Base-by-base conservation (phyloP, 768 basidiomycete species). In the Leccinum boreale region DNA sequence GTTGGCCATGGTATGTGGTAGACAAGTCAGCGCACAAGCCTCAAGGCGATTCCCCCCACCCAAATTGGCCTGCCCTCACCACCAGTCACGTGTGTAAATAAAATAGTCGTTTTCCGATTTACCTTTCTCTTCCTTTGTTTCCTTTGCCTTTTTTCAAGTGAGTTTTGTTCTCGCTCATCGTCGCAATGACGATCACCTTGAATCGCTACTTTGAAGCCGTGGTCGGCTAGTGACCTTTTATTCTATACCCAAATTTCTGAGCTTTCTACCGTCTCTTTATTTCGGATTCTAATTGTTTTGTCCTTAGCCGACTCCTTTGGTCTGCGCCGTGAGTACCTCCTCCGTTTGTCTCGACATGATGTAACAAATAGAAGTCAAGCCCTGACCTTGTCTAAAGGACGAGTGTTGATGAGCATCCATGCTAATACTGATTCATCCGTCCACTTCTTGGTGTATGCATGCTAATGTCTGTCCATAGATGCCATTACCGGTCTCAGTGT, bases 161-260 rank as follows among this genome's bases (percentile, higher is more conserved):
- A 79, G 75, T 73, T 29, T 55, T 62, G 26, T 64, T 55, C 64
- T 24, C 47, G 35, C 15, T 31, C 35, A 8, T 56, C 49, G 57
- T 59, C 53, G 68, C 74, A 33, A 74, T 81, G 90, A 92, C 79
- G 89, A 91, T 70, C 79, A 70, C 73, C 62, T 77, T 74, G 89
- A 90, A 92, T 91, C 89, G 89, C 89, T 91, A 92, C 90, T 84
- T 90, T 70, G 90, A 92, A 84, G 85, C 64, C 69, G 71, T 60
- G 24, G 6, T 58, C 60, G 74, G 88, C 82, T 86, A 23, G 80
- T 90, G 89, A 92, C 76, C 72, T 70, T 74, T 70, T 76, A 78
- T 77, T 70, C 82, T 77, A 92, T 92, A 92, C 90, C 90, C 90
- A 92, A 92, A 91, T 92, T 92, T 91, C 90, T 77, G 90, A 92